Conservation (phyloP, 2,329 filamentous ascomycete species). For the Apiospora malaysiana region DNA sequence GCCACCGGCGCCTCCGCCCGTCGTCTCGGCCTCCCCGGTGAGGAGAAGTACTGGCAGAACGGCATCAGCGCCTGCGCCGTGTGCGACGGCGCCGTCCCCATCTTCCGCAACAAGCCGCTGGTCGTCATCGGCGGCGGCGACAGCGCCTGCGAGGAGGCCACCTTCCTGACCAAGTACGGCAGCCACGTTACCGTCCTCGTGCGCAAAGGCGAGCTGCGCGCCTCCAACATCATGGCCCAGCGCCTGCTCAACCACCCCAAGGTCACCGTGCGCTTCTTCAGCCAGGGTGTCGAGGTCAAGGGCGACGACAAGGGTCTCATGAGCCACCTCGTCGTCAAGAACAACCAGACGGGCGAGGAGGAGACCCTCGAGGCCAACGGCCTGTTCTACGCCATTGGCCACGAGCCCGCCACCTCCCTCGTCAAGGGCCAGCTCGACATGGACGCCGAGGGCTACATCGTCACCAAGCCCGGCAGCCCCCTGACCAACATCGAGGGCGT, state of each 20-base stretch:
- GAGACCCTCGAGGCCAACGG: slow-evolving; percentile 90
- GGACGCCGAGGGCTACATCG: slow-evolving; percentile 88
- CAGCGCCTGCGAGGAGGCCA: slow-evolving; percentile 94
- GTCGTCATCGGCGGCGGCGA: slow-evolving; percentile 97
- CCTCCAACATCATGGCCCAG: slow-evolving; percentile 90
- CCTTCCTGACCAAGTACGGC: slow-evolving; percentile 97
- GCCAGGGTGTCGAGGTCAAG: slow-evolving; percentile 79
- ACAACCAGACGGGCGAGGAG: slow-evolving; percentile 75
- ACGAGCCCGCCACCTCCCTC: slow-evolving; percentile 89
- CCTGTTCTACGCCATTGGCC: slow-evolving; percentile 95
- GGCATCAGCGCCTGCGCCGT: slow-evolving; percentile 96
- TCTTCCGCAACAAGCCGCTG: slow-evolving; percentile 95
- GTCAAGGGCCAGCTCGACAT: slow-evolving; percentile 90
- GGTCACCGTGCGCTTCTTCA: slow-evolving; percentile 88
- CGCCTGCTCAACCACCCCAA: slow-evolving; percentile 84
- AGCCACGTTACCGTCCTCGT: slow-evolving; percentile 95
- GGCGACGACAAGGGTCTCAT: slow-evolving; percentile 87
- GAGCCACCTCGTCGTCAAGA: slow-evolving; percentile 84
- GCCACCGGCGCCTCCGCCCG: slow-evolving; percentile 94
- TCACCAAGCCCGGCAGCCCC: slow-evolving; percentile 87
- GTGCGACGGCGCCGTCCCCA: slow-evolving; percentile 94
- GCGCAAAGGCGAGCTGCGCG: slow-evolving; percentile 82
- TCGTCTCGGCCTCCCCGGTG: slow-evolving; percentile 80
- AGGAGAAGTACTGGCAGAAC: slow-evolving; percentile 97
- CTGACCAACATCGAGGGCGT: slow-evolving; percentile 89